Evolutionary conservation across 2,329 filamentous ascomycete genomes (phyloP), one percentile per base, ranked within the genome.

Genomic region (Mycosphaerelloides madeirae): DNA sequence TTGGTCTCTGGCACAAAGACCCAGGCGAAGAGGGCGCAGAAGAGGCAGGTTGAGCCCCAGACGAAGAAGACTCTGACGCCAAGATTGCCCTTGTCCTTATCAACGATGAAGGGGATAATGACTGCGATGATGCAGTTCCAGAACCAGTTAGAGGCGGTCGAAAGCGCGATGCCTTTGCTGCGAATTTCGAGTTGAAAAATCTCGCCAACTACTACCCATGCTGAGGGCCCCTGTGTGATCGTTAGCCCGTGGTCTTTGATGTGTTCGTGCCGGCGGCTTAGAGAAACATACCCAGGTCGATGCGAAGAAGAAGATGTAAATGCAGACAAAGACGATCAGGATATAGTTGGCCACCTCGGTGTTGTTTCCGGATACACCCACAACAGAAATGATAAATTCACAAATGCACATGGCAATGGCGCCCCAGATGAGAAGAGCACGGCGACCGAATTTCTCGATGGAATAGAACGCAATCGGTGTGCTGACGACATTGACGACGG

Each of bases 241-340:
- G 32, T 38, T 12, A 43, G 33, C 29, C 13, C 6, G 15, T 32
- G 5, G 13, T 25, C 22, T 32, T n/a, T n/a, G 31, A 16, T 5
- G 13, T 14, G 5, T 14, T 32, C 6, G 13, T n/a, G 6, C 13
- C 13, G 13, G 31, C 6, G 13, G 15, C 15, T n/a, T n/a, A 12
- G 13, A 6, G 13, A n/a, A n/a, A 32, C 31, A 32, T 32, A 49
- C 45, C 87, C 87, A 94, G 50, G 87, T 94, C 43, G 79, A 81
- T 38, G 88, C 88, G 65, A 95, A 95, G 76, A 84, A 91, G 77
- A 87, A 89, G 74, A 95, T 88, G 77, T 90, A 93, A 69, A 95
- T 81, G 71, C 84, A 87, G 62, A 93, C 91, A 70, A 94, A 93
- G 48, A 85, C 80, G 54, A 95, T 88, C 73, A 90, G 61, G 44